These are phyloP conservation scores for Melaleuca alternifolia DNA, from an alignment of 345 rosid species.

Conservation along the genomic window DNA sequence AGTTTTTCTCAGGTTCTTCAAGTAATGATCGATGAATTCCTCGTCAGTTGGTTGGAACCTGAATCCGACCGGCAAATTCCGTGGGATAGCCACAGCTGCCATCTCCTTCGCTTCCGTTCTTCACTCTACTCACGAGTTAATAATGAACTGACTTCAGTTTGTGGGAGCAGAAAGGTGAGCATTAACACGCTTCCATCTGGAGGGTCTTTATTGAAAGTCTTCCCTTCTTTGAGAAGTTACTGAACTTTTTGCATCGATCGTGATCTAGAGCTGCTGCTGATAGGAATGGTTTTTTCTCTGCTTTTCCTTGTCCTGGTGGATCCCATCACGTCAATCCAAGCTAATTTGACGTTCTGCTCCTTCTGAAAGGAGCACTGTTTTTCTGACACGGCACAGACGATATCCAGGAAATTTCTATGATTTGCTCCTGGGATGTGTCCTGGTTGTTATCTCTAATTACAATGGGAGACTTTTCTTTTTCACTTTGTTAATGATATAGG, in stretches of 20 bases:
- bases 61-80: not conserved
- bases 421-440: not conserved
- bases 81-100: not conserved
- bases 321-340: no score
- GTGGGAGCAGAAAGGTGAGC: not conserved
- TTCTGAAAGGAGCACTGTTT: no score
- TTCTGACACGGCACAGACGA: not conserved
- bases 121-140: not conserved
- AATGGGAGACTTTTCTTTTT: not conserved
- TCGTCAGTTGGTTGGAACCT: not conserved
- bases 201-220: not conserved
- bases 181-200: no score
- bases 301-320: no score
- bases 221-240: not conserved
- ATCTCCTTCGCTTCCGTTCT: not conserved
- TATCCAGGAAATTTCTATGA: not conserved
- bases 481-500: not conserved
- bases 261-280: no score
- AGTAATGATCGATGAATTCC: not conserved
- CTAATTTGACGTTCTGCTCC: not conserved
- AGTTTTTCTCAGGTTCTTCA: no score
- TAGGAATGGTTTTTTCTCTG: no score
- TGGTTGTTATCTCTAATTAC: not conserved
- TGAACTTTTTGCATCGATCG: no score
- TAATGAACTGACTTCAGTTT: not conserved